Base-by-base conservation (phyloP, 2,329 filamentous ascomycete species). In the Cordyceps militaris region DNA sequence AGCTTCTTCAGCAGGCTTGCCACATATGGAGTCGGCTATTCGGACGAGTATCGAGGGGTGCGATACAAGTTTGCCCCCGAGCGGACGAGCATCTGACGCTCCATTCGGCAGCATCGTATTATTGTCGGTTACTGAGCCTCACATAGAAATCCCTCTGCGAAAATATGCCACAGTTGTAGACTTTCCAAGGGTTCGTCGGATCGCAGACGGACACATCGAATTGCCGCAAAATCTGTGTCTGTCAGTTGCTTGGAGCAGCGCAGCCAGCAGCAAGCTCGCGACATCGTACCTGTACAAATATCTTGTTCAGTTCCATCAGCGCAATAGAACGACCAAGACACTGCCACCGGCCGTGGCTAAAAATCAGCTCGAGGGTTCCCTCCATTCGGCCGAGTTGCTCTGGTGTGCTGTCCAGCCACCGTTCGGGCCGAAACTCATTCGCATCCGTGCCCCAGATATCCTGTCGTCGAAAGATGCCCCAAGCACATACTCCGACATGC, bases 281-380 rank as follows among this genome's bases (percentile, higher is more conserved):
- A 43, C 56, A 53, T 44, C 66, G 56, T 48, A 74, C 73, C 69
- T 79, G 75, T 21, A 76, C 72, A 32, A 74, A 66, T 2, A 70
- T 52, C 64, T 72, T 71, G 43, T 73, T 73, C 55, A 75, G 24
- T 61, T 76, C 73, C 62, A 76, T 70, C 9, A 69, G 52, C 1
- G 74, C 73, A 24, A 76, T 65, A 0, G 67, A 68, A 4, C 69
- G 67, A 1, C 74, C 74, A 13, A 75, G 59, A 44, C 74, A 76
- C 43, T 68, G 66, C 66, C 70, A 75, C 3, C 67, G 58, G 0
- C 75, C 74, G 24, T 71, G 69, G 2, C 73, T 68, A 56, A 76
- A 76, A 0, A 74, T 64, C 10, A 75, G 57, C 14, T 76, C 74
- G 16, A 73, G 57, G 0, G 69, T 67, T 38, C 63, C 64, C 59